These are phyloP conservation scores for Backusella psychrophila DNA, from an alignment of 192 early-diverging fungal genomes.

Conservation along the genomic window DNA sequence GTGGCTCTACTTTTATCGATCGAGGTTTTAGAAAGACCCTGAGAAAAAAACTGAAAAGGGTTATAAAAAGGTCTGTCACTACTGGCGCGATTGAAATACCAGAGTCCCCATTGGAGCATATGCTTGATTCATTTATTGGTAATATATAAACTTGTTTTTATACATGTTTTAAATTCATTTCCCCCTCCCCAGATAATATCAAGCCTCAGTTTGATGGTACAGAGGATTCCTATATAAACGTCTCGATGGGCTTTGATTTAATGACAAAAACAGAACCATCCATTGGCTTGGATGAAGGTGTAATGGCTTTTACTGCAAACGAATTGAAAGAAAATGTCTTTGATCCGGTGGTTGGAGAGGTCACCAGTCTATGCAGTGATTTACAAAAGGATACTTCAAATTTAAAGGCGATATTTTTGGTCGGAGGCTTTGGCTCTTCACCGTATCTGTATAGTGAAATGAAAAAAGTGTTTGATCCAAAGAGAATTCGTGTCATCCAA, in stretches of 20 bases:
- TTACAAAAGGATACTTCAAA: slow-evolving; percentile 32
- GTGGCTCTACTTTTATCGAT: slow-evolving; percentile 55
- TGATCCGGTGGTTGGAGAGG: slow-evolving; percentile 45
- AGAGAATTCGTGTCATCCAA: not conserved
- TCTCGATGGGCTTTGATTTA: slow-evolving; percentile 33
- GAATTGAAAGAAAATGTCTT: slow-evolving; percentile 45
- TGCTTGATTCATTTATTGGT: slow-evolving; percentile 37
- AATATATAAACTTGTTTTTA: not conserved
- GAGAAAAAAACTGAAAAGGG: slow-evolving; percentile 29
- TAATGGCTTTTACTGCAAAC: slow-evolving; percentile 35
- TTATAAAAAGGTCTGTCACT: not conserved
- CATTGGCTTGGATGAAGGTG: slow-evolving; percentile 43
- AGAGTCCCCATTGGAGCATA: slow-evolving; percentile 21
- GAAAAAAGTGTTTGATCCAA: slow-evolving; percentile 39
- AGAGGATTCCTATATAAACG: slow-evolving; percentile 43
- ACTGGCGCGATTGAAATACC: slow-evolving; percentile 8
- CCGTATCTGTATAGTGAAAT: slow-evolving; percentile 45
- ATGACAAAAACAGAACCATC: not conserved
- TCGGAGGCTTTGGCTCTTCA: slow-evolving; percentile 50
- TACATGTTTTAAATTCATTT: not conserved
- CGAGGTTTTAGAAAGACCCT: slow-evolving; percentile 43
- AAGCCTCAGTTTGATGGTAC: slow-evolving; percentile 46
- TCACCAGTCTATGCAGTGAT: slow-evolving; percentile 35
- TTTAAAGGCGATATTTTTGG: slow-evolving; percentile 47
- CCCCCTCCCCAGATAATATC: not conserved